Conservation (phyloP, 2,329 filamentous ascomycete species). For the Rhynchosporium agropyri region DNA sequence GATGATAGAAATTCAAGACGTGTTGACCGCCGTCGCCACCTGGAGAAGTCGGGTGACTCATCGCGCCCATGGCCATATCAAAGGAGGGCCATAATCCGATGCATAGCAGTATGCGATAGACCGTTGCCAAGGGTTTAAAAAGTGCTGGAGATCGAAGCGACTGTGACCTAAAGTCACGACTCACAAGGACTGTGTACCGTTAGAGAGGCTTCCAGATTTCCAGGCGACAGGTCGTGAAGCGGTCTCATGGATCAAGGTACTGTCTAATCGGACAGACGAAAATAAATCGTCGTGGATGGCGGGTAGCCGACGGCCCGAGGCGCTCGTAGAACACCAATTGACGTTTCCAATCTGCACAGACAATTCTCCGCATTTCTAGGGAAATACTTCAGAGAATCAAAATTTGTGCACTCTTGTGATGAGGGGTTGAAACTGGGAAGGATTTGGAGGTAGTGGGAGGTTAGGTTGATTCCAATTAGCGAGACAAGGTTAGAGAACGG, state of each 20-base stretch:
- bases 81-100: slow-evolving; percentile 14
- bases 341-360: background rate
- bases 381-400: background rate
- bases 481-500: background rate
- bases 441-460: background rate
- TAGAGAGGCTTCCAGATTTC: slow-evolving; percentile 6
- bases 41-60: slow-evolving; percentile 20
- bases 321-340: background rate
- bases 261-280: background rate
- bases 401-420: slow-evolving; percentile 13
- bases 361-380: background rate
- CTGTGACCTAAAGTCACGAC: slow-evolving; percentile 7
- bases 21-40: background rate
- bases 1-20: background rate
- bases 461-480: background rate
- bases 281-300: background rate
- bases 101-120: slow-evolving; percentile 20
- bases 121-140: slow-evolving; percentile 21
- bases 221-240: slow-evolving; percentile 18
- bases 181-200: slow-evolving; percentile 14
- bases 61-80: background rate
- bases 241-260: background rate
- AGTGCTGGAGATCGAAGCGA: slow-evolving; percentile 9
- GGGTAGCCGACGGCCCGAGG: slow-evolving; percentile 7
- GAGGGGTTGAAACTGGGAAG: background rate